These are phyloP conservation scores for Chaetomium sp. DNA, from an alignment of 2,329 filamentous ascomycete genomes.

Conservation along the genomic window DNA sequence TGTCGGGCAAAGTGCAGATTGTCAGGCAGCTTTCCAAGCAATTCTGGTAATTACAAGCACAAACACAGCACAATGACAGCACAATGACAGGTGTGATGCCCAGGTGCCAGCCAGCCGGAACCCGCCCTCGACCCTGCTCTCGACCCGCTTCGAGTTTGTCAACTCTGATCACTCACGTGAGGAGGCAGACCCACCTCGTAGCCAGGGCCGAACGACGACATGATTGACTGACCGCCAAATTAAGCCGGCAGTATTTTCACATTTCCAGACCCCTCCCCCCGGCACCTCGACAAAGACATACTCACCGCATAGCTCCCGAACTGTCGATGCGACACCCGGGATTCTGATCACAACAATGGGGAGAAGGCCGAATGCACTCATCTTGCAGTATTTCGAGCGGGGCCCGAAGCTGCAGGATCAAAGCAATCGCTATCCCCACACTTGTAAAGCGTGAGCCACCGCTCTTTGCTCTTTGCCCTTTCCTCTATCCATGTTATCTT, in stretches of 20 bases:
- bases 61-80: too few relatives aligned
- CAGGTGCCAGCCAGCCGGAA: background rate
- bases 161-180: conserved; percentile 10
- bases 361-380: conserved; percentile 79
- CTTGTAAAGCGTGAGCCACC: conserved; percentile 65
- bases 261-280: conserved; percentile 30
- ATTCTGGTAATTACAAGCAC: too few relatives aligned
- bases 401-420: conserved; percentile 85
- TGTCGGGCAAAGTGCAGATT: too few relatives aligned
- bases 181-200: background rate
- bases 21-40: too few relatives aligned
- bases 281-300: conserved; percentile 20
- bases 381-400: conserved; percentile 85
- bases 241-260: conserved; percentile 36
- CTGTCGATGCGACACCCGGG: conserved; percentile 28
- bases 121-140: background rate
- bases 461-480: conserved; percentile 10
- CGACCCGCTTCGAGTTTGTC: background rate
- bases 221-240: conserved; percentile 32
- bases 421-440: conserved; percentile 90
- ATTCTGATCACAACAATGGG: conserved; percentile 51
- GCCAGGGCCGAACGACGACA: background rate
- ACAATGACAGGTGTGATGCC: too few relatives aligned
- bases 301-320: conserved; percentile 18
- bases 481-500: background rate